Percentiles rank a stretch among this genome's conserved stretches.
Evolutionary conservation across 2,329 filamentous ascomycete species (phyloP).

Genomic region (Nannizziopsis arthrosporioides): DNA sequence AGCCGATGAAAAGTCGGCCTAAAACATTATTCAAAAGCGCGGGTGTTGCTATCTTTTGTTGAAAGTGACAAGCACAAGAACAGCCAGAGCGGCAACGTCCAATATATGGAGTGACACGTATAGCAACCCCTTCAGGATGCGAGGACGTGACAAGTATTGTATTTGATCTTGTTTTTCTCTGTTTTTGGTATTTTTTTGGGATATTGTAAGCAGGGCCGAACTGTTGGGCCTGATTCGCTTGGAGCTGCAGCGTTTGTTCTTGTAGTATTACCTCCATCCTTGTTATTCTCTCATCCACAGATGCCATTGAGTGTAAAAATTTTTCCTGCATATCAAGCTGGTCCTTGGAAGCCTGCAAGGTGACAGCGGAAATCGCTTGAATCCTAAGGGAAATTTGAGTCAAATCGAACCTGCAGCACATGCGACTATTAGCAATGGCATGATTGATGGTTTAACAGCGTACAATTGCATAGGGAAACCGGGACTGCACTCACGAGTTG

Average conservation of each 20-base stretch:
- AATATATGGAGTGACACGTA: slow-evolving; percentile 12
- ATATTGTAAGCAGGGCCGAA: slow-evolving; percentile 18
- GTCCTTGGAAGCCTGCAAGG: slow-evolving; percentile 16
- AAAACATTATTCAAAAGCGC: slow-evolving; percentile 18
- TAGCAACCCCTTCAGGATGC: slow-evolving; percentile 8
- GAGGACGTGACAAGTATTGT: background rate
- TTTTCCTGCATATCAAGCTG: slow-evolving; percentile 18
- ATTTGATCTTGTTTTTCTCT: background rate
- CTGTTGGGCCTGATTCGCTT: slow-evolving; percentile 19
- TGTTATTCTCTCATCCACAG: slow-evolving; percentile 21
- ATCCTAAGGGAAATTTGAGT: slow-evolving; percentile 17
- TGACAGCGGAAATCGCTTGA: slow-evolving; percentile 19
- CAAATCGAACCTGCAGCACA: slow-evolving; percentile 19
- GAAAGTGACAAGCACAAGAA: slow-evolving; percentile 18
- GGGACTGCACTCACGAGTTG: slow-evolving; percentile 21
- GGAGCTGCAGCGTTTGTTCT: slow-evolving; percentile 18
- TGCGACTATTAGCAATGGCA: background rate
- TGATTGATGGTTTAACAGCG: no score
- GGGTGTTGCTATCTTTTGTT: slow-evolving; percentile 17
- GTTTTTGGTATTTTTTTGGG: background rate
- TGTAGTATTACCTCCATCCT: slow-evolving; percentile 21
- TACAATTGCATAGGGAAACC: no score
- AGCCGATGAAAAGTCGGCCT: slow-evolving; percentile 21
- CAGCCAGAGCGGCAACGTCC: slow-evolving; percentile 16
- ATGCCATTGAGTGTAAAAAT: slow-evolving; percentile 16